Evolutionary conservation across 495 filamentous ascomycete genomes (phyloP), one percentile per base, ranked within the genome.

Genomic region (Oidiodendron maius): DNA sequence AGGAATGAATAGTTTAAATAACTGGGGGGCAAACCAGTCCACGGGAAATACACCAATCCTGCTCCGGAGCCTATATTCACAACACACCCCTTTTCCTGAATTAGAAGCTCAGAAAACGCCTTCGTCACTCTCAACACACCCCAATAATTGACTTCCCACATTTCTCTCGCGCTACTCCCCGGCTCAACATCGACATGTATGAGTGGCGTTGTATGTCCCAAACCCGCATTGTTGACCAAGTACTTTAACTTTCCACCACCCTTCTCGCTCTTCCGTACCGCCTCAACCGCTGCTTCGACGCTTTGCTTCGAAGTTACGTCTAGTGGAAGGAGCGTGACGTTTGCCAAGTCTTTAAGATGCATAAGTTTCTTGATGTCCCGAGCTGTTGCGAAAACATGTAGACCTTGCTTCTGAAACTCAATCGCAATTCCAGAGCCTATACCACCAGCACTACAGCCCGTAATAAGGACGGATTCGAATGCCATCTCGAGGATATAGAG

Each of bases 91-190:
- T 59, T 60, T 2, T 67, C 59, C n/a, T 55, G 46, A 20, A 77
- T 64, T 36, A 82, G 50, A 10, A 77, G 54, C 12, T 70, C 68
- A 15, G 70, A 44, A 59, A 82, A 81, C 1, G 70, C 71, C 45
- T 78, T 69, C 6, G 71, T 74, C 41, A 78, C 66, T 4, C 65
- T 65, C 38, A 81, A 52, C 2, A 64, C 52, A 5, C 60, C 67
- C 52, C 72, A 75, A 39, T 81, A 61, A 44, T 83, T 81, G 21
- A 68, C 59, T 10, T 82, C 68, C 41, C 74, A 71, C 1, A 79
- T 56, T 4, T n/a, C n/a, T n/a, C n/a, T n/a, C n/a, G n/a, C n/a
- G n/a, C n/a, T n/a, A n/a, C n/a, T n/a, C n/a, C n/a, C n/a, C n/a
- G n/a, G n/a, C n/a, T n/a, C n/a, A n/a, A n/a, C n/a, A n/a, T n/a